Evolutionary conservation across 176 grass and related monocot genomes (phyloP).

Genomic region (Juncus inflexus): DNA sequence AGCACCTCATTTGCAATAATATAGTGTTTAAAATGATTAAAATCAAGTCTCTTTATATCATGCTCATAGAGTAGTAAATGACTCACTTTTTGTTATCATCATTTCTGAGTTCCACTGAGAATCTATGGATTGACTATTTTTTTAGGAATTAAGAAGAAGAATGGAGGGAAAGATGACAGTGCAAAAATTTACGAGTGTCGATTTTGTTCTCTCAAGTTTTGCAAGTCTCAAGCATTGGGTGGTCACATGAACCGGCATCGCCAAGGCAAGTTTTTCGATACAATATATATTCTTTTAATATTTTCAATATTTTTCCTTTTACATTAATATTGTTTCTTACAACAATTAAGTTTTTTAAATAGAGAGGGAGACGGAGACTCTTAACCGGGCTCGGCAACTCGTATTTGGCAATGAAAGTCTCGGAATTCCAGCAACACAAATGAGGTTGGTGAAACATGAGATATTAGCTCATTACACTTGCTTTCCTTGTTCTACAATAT

Average conservation of each 20-base stretch:
- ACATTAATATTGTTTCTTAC: background rate
- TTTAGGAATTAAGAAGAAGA: conserved; percentile 84
- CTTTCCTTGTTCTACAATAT: too few species aligned
- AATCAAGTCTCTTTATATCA: background rate
- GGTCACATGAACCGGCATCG: conserved; percentile 99
- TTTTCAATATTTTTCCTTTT: background rate
- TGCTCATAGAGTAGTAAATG: too few species aligned
- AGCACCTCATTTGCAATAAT: background rate
- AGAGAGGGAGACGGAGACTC: conserved; percentile 99
- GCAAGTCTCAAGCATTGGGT: conserved; percentile 94
- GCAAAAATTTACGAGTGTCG: conserved; percentile 84
- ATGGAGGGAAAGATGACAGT: conserved; percentile 61
- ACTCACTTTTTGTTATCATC: conserved; percentile 11
- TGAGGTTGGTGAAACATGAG: conserved; percentile 37
- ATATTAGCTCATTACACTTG: background rate
- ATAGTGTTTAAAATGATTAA: background rate
- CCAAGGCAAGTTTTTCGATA: conserved; percentile 49
- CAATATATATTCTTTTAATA: background rate
- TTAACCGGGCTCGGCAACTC: conserved; percentile 92
- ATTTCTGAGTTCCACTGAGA: background rate
- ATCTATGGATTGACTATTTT: background rate
- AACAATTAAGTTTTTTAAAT: conserved; percentile 19
- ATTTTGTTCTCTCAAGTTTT: conserved; percentile 95
- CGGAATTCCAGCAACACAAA: conserved; percentile 36
- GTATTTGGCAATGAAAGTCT: conserved; percentile 90